Evolutionary conservation across 2,329 filamentous ascomycete genomes (phyloP), one percentile per base, ranked within the genome.

Genomic region (Ophiostoma triangulosporum): DNA sequence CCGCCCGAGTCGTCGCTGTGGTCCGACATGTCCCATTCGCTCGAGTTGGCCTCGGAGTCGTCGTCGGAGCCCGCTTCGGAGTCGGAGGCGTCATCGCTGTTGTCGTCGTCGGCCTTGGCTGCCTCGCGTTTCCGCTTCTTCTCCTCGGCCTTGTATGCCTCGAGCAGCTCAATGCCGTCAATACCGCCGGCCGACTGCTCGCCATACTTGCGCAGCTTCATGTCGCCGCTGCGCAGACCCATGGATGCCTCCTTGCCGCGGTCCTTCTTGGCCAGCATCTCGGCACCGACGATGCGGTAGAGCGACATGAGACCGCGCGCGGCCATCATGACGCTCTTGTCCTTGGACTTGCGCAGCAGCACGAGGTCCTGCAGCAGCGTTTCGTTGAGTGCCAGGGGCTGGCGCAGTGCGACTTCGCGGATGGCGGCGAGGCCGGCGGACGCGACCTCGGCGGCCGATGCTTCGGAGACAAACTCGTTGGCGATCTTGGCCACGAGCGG

Each of bases 251-350:
- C 83, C 72, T 95, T 95, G 62, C 93, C 93, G 61, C 93, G 81
- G 65, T 96, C 93, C 63, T 86, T 81, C 74, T 88, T 94, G 68
- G 84, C 85, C 56, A 98, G 72, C 70, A 97, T 78, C 60, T 95
- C 87, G 0, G 93, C 88, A 33, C 85, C 89, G 14, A 95, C 86
- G 64, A 97, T 90, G 60, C 93, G 77, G 72, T 95, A 98, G 6
- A 98, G 74, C 24, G 88, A 88, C 40, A 98, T 73, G 6, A 98
- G 73, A 58, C 93, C 91, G 66, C 93, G 91, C 14, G 91, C 89
- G 7, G 93, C 93, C 93, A 98, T 97, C 79, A 95, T 90, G n/a
- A 93, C 87, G 56, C 91, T 90, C 73, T 97, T 98, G 65, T 98
- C 93, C 66, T 98, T 98, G 65, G 88, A 95, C 73, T 94, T 95